Conservation (phyloP, 495 filamentous ascomycete genomes). For the Sphaerosporella brunnea region DNA sequence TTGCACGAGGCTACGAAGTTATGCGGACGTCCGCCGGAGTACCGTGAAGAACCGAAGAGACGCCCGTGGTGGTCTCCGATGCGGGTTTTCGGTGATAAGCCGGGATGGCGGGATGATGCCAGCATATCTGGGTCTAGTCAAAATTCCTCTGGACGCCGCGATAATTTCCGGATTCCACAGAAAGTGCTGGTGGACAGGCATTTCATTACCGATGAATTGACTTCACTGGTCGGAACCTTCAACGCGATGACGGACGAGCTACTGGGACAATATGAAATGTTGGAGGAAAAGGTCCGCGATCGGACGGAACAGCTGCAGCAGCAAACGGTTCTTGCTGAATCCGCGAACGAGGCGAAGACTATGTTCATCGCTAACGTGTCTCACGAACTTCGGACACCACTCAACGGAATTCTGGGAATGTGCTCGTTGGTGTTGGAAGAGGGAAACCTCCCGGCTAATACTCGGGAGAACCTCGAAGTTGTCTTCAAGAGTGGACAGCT, state of each 20-base stretch:
- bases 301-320: conserved; percentile 62
- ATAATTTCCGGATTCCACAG: conserved; percentile 53
- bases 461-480: conserved; percentile 54
- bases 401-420: conserved; percentile 9
- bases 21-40: conserved; percentile 5
- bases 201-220: conserved; percentile 66
- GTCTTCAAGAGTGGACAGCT: conserved; percentile 86
- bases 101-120: not conserved
- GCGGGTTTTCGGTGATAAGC: not conserved
- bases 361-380: conserved; percentile 10
- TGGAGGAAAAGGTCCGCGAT: conserved; percentile 70
- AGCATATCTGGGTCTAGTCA: conserved; percentile 2
- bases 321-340: conserved; percentile 78
- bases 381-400: conserved; percentile 9
- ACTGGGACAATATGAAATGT: conserved; percentile 60
- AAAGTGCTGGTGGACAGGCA: conserved; percentile 62
- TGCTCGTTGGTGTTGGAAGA: conserved; percentile 73
- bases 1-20: conserved; percentile 27
- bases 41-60: conserved; percentile 7
- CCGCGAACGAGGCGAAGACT: conserved; percentile 11
- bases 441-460: conserved; percentile 54
- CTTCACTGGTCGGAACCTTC: conserved; percentile 68
- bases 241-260: conserved; percentile 91
- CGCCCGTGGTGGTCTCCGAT: conserved; percentile 1
- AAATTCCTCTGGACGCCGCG: conserved; percentile 10